Conservation (phyloP, 768 basidiomycete genomes). For the Antrodiella citrinella region DNA sequence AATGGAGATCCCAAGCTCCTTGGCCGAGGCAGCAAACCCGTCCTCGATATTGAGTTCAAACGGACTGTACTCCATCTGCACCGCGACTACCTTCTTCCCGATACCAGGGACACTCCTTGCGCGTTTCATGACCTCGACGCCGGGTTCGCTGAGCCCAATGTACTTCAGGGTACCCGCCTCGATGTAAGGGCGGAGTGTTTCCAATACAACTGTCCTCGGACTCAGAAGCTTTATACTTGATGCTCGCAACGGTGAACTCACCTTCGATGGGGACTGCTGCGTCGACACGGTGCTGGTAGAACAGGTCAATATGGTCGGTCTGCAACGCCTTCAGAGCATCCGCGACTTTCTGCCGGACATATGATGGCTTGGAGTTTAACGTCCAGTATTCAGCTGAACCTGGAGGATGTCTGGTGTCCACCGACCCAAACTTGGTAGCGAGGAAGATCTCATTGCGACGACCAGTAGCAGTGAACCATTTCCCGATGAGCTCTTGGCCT, state of each 20-base stretch:
- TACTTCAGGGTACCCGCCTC: no score
- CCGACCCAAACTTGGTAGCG: conserved; percentile 29
- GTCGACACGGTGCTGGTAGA: neutral
- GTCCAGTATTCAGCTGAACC: no score
- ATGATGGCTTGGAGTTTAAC: neutral
- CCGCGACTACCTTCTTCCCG: no score
- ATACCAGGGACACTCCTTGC: conserved; percentile 18
- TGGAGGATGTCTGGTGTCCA: no score
- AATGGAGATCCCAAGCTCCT: conserved; percentile 33
- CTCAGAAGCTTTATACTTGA: no score
- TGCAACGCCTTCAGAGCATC: neutral
- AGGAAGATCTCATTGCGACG: conserved; percentile 37
- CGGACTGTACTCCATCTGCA: conserved; percentile 36
- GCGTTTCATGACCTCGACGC: no score
- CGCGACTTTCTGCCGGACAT: neutral
- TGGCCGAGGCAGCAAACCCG: conserved; percentile 26
- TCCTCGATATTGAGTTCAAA: conserved; percentile 34
- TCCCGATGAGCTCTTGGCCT: no score
- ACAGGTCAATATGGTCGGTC: neutral
- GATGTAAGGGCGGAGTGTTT: no score
- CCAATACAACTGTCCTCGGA: no score
- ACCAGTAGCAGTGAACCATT: conserved; percentile 44
- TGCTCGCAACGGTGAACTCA: no score
- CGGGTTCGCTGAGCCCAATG: no score
- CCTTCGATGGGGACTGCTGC: conserved; percentile 1